Evolutionary conservation across 2,329 filamentous ascomycete genomes (phyloP), one percentile per base, ranked within the genome.

Genomic region (Paracoccidioides lutzii): DNA sequence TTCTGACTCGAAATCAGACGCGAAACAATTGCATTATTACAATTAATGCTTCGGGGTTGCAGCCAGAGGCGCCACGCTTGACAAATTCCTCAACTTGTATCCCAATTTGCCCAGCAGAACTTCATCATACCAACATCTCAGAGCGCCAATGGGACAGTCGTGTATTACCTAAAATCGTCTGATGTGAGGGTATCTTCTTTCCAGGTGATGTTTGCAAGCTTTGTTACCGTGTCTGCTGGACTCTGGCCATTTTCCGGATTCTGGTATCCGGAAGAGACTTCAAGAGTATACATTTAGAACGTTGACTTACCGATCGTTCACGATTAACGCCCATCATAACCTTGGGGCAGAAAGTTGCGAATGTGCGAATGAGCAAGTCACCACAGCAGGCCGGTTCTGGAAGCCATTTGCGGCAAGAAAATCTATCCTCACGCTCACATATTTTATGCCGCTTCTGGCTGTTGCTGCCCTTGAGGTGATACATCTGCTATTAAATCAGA

Each of bases 71-170:
- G 33, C 9, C 12, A 52, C 33, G 6, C 12, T 52, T 22, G 49
- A 52, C 22, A 52, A 52, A 14, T 52, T 52, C 14, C 49, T 52
- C 35, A 35, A 52, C 8, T 52, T 3, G 35, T 35, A 3, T 28
- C 49, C 9, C 49, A 52, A 41, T 52, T 52, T 10, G 49, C 35
- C 3, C 49, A 52, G 35, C 49, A 52, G 38, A 52, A 52, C 35
- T 22, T 52, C 15, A 14, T 52, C 38, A n/a, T 52, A 12, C 49
- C 49, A 41, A 28, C 35, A 40, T 52, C 35, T 32, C 12, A 40
- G 12, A 33, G 38, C 22, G 35, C 5, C 28, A 52, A 14, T 30
- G 49, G 49, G 3, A 52, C 6, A 32, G 49, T 40, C 28, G 49
- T 52, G 32, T 52, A 52, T n/a, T 32, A 38, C 15, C 38, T 32